Evolutionary conservation across 805 yeast genomes (phyloP).

Genomic region (Ascoidea tarda): DNA sequence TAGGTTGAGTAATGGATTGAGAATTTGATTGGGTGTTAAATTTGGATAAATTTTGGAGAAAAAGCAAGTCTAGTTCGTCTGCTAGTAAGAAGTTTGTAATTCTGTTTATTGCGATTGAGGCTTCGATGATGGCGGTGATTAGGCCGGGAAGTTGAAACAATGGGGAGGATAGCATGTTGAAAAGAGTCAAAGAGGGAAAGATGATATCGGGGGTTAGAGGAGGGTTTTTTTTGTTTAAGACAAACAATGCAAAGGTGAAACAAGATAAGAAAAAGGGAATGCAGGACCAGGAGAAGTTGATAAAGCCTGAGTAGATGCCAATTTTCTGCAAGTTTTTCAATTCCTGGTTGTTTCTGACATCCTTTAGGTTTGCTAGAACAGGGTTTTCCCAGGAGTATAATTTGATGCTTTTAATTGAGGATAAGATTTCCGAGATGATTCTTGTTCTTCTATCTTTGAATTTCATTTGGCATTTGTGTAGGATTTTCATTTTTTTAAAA

Average conservation of each 20-base stretch:
- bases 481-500: slow-evolving; percentile 29
- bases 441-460: slow-evolving; percentile 46
- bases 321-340: slow-evolving; percentile 34
- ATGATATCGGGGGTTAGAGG: slow-evolving; percentile 56
- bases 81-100: slow-evolving; percentile 31
- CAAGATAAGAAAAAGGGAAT: slow-evolving; percentile 53
- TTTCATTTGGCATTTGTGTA: slow-evolving; percentile 43
- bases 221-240: slow-evolving; percentile 21
- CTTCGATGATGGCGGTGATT: slow-evolving; percentile 42
- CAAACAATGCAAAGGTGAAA: slow-evolving; percentile 41
- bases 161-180: slow-evolving; percentile 43
- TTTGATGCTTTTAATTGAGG: slow-evolving; percentile 47
- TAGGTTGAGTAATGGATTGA: slow-evolving; percentile 22
- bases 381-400: slow-evolving; percentile 59
- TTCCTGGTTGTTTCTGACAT: slow-evolving; percentile 45
- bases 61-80: slow-evolving; percentile 26
- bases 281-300: slow-evolving; percentile 43
- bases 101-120: slow-evolving; percentile 41
- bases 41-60: slow-evolving; percentile 14
- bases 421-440: slow-evolving; percentile 43
- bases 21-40: slow-evolving; percentile 4
- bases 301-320: slow-evolving; percentile 29
- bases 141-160: slow-evolving; percentile 42
- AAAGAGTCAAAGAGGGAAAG: slow-evolving; percentile 52
- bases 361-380: slow-evolving; percentile 34